Evolutionary conservation across 331 rosid species (phyloP).

Genomic region (Malus hybrid): DNA sequence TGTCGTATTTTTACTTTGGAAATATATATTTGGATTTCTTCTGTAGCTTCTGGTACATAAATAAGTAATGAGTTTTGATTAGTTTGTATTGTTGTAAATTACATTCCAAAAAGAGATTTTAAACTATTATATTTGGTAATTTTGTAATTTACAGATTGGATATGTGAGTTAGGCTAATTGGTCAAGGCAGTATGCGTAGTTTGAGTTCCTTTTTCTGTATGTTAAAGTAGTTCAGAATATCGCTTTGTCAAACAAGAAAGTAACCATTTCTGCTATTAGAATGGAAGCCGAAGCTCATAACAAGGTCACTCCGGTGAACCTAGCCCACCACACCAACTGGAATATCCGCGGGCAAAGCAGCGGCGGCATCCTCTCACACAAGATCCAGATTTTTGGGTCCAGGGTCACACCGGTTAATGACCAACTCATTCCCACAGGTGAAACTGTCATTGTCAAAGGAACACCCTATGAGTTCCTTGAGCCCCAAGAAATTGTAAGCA

Average conservation of each 20-base stretch:
- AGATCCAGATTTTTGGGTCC: conserved; percentile 46
- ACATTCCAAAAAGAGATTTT: background rate
- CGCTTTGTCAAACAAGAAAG: background rate
- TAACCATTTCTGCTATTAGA: conserved; percentile 14
- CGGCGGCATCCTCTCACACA: conserved; percentile 48
- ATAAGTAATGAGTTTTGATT: background rate
- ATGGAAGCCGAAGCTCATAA: conserved; percentile 53
- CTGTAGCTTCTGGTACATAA: background rate
- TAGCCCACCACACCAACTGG: conserved; percentile 65
- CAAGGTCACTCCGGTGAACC: conserved; percentile 75
- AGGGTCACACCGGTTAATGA: conserved; percentile 36
- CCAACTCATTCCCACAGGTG: conserved; percentile 51
- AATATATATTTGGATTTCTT: background rate
- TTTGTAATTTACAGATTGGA: background rate
- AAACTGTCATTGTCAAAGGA: conserved; percentile 40
- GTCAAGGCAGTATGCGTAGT: background rate
- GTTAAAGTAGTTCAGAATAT: no score
- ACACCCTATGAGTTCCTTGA: conserved; percentile 60
- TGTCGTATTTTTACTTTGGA: background rate
- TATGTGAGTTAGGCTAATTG: background rate
- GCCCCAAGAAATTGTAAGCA: conserved; percentile 33
- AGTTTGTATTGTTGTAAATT: background rate
- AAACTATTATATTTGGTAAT: background rate
- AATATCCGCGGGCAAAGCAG: conserved; percentile 67
- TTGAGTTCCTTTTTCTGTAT: background rate